Base-by-base conservation (phyloP, 352 stramenopile genomes). In the Phytophthora pseudosyringae region DNA sequence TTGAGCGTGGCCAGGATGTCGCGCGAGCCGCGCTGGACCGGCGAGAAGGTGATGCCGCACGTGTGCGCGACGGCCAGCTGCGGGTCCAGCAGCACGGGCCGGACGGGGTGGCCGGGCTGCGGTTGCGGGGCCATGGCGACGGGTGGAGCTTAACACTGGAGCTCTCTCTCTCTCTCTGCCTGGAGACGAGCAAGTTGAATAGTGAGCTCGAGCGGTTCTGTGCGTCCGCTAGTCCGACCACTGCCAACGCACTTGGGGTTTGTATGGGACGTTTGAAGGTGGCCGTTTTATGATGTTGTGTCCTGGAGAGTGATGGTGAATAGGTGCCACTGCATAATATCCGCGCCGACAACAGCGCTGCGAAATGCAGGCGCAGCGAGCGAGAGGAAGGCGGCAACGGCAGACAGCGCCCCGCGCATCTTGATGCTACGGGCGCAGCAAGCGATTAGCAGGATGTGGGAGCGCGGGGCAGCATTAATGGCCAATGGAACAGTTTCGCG, bases 1-100 rank as follows among this genome's bases (percentile, higher is more conserved):
- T 81, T 84, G 62, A 89, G 64, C 15, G 73, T 77, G 32, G 84
- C 75, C 13, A 87, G 15, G 36, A 89, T 79, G 62, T 89, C 80
- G 9, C 81, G 65, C 16, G 77, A 83, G 45, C 70, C 73, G 39
- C 63, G 56, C 45, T 82, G 76, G 26, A 78, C 68, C 9, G 74
- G 64, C 2, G 71, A 78, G 31, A 79, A 52, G 6, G 71, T 78
- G 46, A 78, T 57, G 10, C 75, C 75, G 46, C 75, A 83, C 39
- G 62, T 66, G 59, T 81, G 71, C 18, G 69, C 63, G 26, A 75
- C 53, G 13, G 61, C 39, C 0, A 73, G 41, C 38, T 75, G 61
- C n/a, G 55, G 45, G 44, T 71, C 67, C n/a, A 68, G 35, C 10
- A 57, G 31, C 8, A 64, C 35, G 25, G 61, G 41, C 33, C 51